Evolutionary conservation across 306 rosid species (phyloP), one percentile per base, ranked within the genome.

Genomic region (Mucuna pruriens): DNA sequence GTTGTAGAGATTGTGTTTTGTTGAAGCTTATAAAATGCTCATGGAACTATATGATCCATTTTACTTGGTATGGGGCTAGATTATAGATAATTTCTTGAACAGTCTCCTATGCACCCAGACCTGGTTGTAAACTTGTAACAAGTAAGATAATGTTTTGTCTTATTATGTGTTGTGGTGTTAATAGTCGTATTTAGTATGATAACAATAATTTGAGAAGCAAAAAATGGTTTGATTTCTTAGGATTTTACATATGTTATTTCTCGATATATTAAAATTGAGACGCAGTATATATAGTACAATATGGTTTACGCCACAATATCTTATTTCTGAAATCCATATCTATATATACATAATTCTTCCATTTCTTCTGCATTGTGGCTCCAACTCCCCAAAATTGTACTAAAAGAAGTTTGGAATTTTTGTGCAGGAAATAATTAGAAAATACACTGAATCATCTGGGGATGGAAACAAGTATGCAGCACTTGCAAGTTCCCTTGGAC

Each of bases 401-500:
- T 83, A 31, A 39, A 77, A 51, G 66, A 73, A 60, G 25, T 60
- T 83, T 17, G 51, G 34, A 80, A 36, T 48, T 55, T 81, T 39
- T 20, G 13, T 85, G 65, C 86, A 95, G 99, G 91, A 86, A 62
- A 91, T 91, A 71, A 91, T 95, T 55, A 86, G 66, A 83, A 93
- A 91, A 84, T 93, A 90, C 88, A 91, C 91, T 29, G 85, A 61
- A 54, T 69, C 83, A 52, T 91, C 93, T 48, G 87, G 88, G 31
- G 60, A 51, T 44, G 97, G 96, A 79, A 80, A 88, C 80, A 87
- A 89, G 79, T 86, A 95, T 81, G 97, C 98, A 16, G 96, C 98
- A 67, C 82, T 93, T 74, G 94, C 94, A 39, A 91, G 98, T 80
- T 90, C 98, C 40, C 84, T 93, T 11, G 99, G 98, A 74, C 84